Base-by-base conservation (phyloP, 116 monocot genomes). In the Posidonia oceanica region DNA sequence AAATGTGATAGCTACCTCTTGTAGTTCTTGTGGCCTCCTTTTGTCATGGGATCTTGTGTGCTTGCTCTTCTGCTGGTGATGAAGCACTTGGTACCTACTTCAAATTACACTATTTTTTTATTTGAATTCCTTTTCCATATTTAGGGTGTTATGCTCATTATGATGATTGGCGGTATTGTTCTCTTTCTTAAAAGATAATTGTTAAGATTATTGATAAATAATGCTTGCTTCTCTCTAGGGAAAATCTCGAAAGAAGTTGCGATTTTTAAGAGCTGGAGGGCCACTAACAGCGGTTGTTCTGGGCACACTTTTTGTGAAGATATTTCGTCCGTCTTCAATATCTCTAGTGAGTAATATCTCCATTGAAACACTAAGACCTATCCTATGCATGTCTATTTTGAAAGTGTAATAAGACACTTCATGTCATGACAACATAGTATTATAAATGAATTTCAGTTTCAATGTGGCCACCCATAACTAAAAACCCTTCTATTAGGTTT, bases 11-110 rank as follows among this genome's bases (percentile, higher is more conserved):
- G 14, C 10, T 23, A 61, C 55, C 68, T 74, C 63, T 69, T 84
- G 77, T 75, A 93, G 94, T 94, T 94, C 69, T 75, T 74, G 36
- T 97, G 97, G 97, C 97, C 85, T 16, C 97, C 97, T 56, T 97
- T 97, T 73, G 57, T 92, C 61, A 85, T 97, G 97, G 97, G 97
- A 75, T 87, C 81, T 14, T 57, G 63, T 68, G 85, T 77, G 68
- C 92, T 97, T 72, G 74, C 77, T 39, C 70, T 97, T 72, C 87
- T 97, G 81, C 78, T 97, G 57, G 15, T 74, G 36, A 97, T 97
- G 97, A 95, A 95, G 64, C 77, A 91, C 74, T 66, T 91, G 95
- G 95, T 95, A 84, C 61, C 7, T 59, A 59, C 68, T 48, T 29
- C 41, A 59, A 17, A 14, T 70, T 38, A 23, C 13, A 41, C 4